Evolutionary conservation across 305 asterid species (phyloP), one percentile per base, ranked within the genome.

Genomic region (Fraxinus sp.): DNA sequence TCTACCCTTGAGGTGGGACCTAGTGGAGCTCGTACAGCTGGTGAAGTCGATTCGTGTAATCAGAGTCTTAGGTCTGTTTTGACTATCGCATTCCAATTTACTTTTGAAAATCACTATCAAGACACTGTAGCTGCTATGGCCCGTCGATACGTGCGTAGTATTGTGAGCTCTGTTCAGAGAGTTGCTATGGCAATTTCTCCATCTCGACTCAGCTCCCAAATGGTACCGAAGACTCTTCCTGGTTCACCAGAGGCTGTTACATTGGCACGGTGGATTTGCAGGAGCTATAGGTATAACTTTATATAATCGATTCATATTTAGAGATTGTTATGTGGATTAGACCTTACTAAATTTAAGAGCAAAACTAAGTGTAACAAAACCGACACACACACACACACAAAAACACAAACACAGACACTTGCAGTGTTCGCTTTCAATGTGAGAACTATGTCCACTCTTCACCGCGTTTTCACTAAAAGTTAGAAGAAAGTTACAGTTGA

Each of bases 61-160:
- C 92, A 89, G 82, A 90, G 87, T 66, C 85, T 87, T 28, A 88
- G 98, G 88, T 96, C 99, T 5, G 97, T 96, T 24, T 83, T 96
- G 87, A 96, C 98, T n/a, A 96, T 96, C 10, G 98, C 98, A 0
- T 96, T 96, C 86, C 98, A 96, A 93, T 96, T 96, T 90, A 87
- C 94, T 72, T 94, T 94, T 78, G 98, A 93, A 82, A 90, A 84
- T 88, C 97, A 94, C 90, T 90, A 88, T 85, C 91, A 84, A 75
- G 99, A 96, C 46, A 90, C 92, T 36, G 98, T 94, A 9, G 98
- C 95, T 84, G 91, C 90, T n/a, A 96, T 96, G 98, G 98, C 99
- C 72, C 95, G 98, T 16, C 98, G 93, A 41, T 96, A 96, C 36
- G 91, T 96, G 7, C 91, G 98, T 26, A 91, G 94, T 83, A 91